phyloP scores from a whole-genome alignment of 371 early-diverging fungal genomes.

The Dinochytrium kinnereticum region DNA sequence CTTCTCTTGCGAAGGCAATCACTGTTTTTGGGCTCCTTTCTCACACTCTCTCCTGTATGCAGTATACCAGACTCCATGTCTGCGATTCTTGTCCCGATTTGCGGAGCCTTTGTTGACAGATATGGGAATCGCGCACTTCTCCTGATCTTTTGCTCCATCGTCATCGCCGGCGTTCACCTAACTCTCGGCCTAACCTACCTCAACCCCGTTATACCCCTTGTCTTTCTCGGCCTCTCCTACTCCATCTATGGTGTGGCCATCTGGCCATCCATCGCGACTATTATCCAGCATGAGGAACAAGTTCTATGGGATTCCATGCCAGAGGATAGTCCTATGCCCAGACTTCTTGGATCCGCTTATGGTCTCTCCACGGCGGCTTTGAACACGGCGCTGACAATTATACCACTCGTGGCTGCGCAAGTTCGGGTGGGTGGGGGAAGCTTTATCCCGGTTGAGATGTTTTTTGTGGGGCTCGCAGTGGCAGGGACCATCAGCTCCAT shows the following conservation, averaged over 20 bases:
- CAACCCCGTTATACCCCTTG: slow-evolving; percentile 56
- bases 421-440: slow-evolving; percentile 53
- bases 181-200: slow-evolving; percentile 57
- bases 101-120: slow-evolving; percentile 60
- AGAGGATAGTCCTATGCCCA: slow-evolving; percentile 11
- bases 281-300: slow-evolving; percentile 48
- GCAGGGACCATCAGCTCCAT: slow-evolving; percentile 45
- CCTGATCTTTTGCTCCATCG: slow-evolving; percentile 52
- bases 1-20: not conserved
- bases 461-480: slow-evolving; percentile 57
- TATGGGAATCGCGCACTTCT: slow-evolving; percentile 55
- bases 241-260: slow-evolving; percentile 66
- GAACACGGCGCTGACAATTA: slow-evolving; percentile 63
- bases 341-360: slow-evolving; percentile 68
- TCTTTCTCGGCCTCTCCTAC: slow-evolving; percentile 61
- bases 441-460: slow-evolving; percentile 58
- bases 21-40: not conserved
- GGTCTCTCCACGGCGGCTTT: slow-evolving; percentile 67
- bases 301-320: slow-evolving; percentile 20
- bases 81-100: slow-evolving; percentile 58
- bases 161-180: slow-evolving; percentile 57
- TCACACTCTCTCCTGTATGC: not conserved
- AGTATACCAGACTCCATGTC: slow-evolving; percentile 66
- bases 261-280: slow-evolving; percentile 67
- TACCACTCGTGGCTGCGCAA: slow-evolving; percentile 65